These are phyloP conservation scores for Limnomonas spitsbergensis DNA, from an alignment of 139 green algal genomes.

Conservation along the genomic window DNA sequence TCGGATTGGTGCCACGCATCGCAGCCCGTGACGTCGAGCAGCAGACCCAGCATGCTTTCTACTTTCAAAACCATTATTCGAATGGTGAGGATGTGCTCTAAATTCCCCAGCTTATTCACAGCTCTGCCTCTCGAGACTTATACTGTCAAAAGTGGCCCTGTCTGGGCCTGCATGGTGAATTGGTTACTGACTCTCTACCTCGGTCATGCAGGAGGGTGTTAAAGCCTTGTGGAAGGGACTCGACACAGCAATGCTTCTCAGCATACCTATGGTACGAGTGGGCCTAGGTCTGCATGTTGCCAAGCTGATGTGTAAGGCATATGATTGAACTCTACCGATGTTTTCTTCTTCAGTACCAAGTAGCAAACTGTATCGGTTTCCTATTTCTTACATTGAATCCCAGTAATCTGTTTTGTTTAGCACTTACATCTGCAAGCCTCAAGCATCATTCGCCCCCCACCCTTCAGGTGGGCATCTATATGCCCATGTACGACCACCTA, in stretches of 20 bases:
- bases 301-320: too few species aligned
- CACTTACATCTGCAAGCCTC: background rate
- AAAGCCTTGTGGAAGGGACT: constrained; percentile 74
- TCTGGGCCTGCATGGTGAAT: too few species aligned
- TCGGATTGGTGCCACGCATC: background rate
- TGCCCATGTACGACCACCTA: constrained; percentile 90
- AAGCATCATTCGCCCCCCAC: background rate
- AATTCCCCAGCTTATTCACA: too few species aligned
- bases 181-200: too few species aligned
- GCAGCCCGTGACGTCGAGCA: background rate
- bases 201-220: constrained; percentile 64
- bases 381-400: constrained; percentile 45
- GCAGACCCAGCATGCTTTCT: background rate
- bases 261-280: constrained; percentile 86
- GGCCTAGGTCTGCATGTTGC: too few species aligned
- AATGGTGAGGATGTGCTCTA: background rate
- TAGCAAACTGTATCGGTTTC: too few species aligned
- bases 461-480: constrained; percentile 84
- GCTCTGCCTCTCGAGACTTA: too few species aligned
- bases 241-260: constrained; percentile 66
- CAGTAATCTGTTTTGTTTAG: background rate
- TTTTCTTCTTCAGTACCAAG: too few species aligned
- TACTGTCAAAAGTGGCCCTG: too few species aligned
- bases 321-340: too few species aligned
- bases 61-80: background rate